These are phyloP conservation scores for Neonectria magnoliae DNA, from an alignment of 2,329 filamentous ascomycete genomes.

Conservation along the genomic window DNA sequence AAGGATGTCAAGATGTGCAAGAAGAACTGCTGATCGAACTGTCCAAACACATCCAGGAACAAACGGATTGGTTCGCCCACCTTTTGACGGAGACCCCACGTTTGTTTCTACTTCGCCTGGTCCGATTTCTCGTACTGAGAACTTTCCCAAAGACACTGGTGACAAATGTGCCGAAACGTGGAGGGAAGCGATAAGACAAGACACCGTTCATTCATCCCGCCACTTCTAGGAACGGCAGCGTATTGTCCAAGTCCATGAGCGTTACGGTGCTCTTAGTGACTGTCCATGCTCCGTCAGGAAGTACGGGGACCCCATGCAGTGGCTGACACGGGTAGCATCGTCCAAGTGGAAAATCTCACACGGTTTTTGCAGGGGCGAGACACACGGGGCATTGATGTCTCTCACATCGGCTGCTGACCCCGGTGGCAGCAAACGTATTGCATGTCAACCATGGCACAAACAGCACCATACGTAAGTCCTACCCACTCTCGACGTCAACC, in stretches of 20 bases:
- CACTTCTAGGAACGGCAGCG: constrained; percentile 7
- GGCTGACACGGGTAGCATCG: constrained; percentile 15
- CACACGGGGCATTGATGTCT: constrained; percentile 1
- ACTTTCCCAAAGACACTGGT: not conserved
- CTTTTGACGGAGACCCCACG: not conserved
- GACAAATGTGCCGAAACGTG: not conserved
- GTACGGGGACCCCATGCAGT: constrained; percentile 22
- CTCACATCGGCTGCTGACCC: constrained; percentile 7
- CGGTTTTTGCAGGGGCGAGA: constrained; percentile 16
- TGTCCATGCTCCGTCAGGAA: constrained; percentile 10
- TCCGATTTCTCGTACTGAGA: constrained; percentile 8
- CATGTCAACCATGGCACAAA: constrained; percentile 8
- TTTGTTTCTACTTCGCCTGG: constrained; percentile 8
- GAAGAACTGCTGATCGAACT: constrained; percentile 10
- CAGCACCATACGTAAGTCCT: constrained; percentile 2
- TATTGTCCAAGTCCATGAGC: not conserved
- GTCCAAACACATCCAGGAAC: not conserved
- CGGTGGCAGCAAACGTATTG: not conserved
- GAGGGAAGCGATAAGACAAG: not conserved
- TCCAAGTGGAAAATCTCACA: constrained; percentile 9
- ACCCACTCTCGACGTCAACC: constrained; percentile 6
- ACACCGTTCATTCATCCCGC: constrained; percentile 7
- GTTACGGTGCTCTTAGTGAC: constrained; percentile 7
- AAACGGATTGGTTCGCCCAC: not conserved
- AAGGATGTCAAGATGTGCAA: constrained; percentile 2